Percentiles rank a stretch among this genome's conserved stretches.
Evolutionary conservation across 805 yeast genomes (phyloP).

Genomic region (Diddensiella santjacobensis): DNA sequence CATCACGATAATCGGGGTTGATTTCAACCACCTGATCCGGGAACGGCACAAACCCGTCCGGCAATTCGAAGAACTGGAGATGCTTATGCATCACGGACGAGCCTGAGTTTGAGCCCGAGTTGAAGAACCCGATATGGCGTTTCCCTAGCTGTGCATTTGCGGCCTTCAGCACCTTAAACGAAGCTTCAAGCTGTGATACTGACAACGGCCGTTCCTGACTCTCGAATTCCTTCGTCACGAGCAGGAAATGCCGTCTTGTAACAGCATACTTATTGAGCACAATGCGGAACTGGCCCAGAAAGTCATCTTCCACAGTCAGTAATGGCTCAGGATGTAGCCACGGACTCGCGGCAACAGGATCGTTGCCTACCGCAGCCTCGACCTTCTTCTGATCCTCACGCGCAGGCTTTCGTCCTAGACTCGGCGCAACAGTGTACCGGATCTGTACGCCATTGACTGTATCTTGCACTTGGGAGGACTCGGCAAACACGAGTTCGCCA

Average conservation of each 20-base stretch:
- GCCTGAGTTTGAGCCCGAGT: slow-evolving; percentile 84
- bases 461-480: slow-evolving; percentile 39
- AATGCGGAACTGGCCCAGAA: slow-evolving; percentile 52
- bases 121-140: slow-evolving; percentile 77
- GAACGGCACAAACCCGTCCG: slow-evolving; percentile 46
- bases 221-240: slow-evolving; percentile 71
- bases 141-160: slow-evolving; percentile 43
- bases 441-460: slow-evolving; percentile 33
- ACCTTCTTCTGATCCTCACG: slow-evolving; percentile 11
- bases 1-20: slow-evolving; percentile 24
- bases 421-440: slow-evolving; percentile 36
- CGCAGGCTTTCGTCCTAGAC: slow-evolving; percentile 34
- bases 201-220: slow-evolving; percentile 69
- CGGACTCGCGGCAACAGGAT: slow-evolving; percentile 45
- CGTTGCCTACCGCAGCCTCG: background rate
- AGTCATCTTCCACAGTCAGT: slow-evolving; percentile 54
- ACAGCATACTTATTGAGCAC: slow-evolving; percentile 87
- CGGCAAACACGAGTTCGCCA: slow-evolving; percentile 50
- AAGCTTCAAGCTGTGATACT: slow-evolving; percentile 62
- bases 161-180: slow-evolving; percentile 50
- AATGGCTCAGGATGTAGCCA: slow-evolving; percentile 77
- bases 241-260: slow-evolving; percentile 68
- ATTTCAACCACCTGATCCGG: slow-evolving; percentile 19
- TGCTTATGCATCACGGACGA: slow-evolving; percentile 96
- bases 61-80: slow-evolving; percentile 76